A percentile compares a stretch with the other conserved stretches of the same genome.
phyloP scores from a whole-genome alignment of 768 basidiomycete genomes.

The Leccinum uliginosum region DNA sequence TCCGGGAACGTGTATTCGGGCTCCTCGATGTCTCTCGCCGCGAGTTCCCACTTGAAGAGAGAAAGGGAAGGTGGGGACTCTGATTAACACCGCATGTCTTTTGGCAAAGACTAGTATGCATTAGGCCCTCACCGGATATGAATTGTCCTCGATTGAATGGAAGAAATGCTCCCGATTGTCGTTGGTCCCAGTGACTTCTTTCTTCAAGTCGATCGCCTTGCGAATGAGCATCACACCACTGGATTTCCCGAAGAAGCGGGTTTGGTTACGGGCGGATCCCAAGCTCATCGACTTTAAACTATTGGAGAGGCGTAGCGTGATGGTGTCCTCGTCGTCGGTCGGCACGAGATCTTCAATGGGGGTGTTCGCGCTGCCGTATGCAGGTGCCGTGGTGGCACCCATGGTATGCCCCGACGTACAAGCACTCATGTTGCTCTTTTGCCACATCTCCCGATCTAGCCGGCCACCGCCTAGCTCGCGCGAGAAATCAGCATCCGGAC shows the following conservation, averaged over 20 bases:
- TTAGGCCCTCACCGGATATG: constrained; percentile 25
- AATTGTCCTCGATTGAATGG: not conserved
- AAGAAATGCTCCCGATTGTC: constrained; percentile 8
- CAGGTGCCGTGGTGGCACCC: constrained; percentile 6
- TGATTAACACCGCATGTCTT: not conserved
- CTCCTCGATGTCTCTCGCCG: constrained; percentile 15
- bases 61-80: not conserved
- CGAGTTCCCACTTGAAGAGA: constrained; percentile 26
- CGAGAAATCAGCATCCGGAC: constrained; percentile 59
- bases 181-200: constrained; percentile 45
- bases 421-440: constrained; percentile 11
- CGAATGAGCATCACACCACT: constrained; percentile 40
- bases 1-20: constrained; percentile 45
- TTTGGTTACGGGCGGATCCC: not conserved
- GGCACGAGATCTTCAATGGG: constrained; percentile 20
- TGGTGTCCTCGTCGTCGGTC: constrained; percentile 28
- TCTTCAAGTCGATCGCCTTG: constrained; percentile 54
- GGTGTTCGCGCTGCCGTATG: constrained; percentile 1
- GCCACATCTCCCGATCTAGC: constrained; percentile 39
- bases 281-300: constrained; percentile 21
- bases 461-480: constrained; percentile 47
- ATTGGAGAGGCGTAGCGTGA: constrained; percentile 22
- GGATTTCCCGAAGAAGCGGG: constrained; percentile 38
- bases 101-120: not conserved
- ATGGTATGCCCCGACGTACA: constrained; percentile 13